These are phyloP conservation scores for Daedaleopsis nitida DNA, from an alignment of 768 basidiomycete genomes.

Conservation along the genomic window DNA sequence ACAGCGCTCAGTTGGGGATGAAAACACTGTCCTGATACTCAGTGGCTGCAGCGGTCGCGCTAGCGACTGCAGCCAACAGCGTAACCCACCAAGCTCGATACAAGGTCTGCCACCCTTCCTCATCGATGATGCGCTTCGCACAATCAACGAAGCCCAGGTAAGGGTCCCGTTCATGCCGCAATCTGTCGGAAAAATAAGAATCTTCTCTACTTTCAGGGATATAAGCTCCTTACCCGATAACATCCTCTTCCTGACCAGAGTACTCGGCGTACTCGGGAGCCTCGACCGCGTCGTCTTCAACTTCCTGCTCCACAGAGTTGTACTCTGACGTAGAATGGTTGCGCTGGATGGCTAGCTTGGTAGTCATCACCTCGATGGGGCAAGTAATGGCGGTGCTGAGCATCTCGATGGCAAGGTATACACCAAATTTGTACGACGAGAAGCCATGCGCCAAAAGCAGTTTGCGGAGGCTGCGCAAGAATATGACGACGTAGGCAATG, in stretches of 20 bases:
- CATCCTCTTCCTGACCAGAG: slow-evolving; percentile 74
- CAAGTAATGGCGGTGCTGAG: slow-evolving; percentile 62
- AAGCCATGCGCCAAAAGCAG: slow-evolving; percentile 65
- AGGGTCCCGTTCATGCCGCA: slow-evolving; percentile 78
- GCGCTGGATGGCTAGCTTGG: slow-evolving; percentile 79
- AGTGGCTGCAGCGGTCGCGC: slow-evolving; percentile 43
- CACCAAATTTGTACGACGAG: slow-evolving; percentile 48
- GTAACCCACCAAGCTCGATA: slow-evolving; percentile 90
- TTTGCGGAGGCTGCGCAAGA: slow-evolving; percentile 44
- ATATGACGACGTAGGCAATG: slow-evolving; percentile 46
- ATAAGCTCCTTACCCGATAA: slow-evolving; percentile 64
- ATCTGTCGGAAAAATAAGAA: slow-evolving; percentile 37
- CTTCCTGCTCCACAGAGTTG: slow-evolving; percentile 75
- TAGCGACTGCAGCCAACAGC: slow-evolving; percentile 59
- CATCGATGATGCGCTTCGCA: slow-evolving; percentile 71
- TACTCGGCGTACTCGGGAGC: slow-evolving; percentile 69
- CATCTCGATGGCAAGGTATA: slow-evolving; percentile 59
- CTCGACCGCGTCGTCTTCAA: slow-evolving; percentile 64
- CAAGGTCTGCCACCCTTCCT: slow-evolving; percentile 74
- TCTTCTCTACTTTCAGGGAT: not conserved
- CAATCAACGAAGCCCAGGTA: slow-evolving; percentile 77
- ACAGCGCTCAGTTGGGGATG: not conserved
- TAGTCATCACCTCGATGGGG: slow-evolving; percentile 80
- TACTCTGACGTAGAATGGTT: slow-evolving; percentile 79
- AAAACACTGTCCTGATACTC: slow-evolving; percentile 7